Percentiles rank a stretch among this genome's conserved stretches.
Evolutionary conservation across 1,284 basidiomycete genomes (phyloP).

Genomic region (Omphalotus olearius): DNA sequence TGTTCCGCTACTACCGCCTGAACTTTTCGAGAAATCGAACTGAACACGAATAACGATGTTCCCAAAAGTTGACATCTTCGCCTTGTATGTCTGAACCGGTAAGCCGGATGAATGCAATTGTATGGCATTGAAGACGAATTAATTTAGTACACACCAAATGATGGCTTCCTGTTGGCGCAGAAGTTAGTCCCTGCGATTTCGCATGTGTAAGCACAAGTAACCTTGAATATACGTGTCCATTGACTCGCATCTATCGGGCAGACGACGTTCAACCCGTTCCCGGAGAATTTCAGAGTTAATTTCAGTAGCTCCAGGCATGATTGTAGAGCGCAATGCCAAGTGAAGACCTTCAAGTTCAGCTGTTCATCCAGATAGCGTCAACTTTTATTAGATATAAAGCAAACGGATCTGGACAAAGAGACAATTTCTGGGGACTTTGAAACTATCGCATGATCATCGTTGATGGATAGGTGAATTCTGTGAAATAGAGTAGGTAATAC

Average conservation of each 20-base stretch:
- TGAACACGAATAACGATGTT: conserved; percentile 6
- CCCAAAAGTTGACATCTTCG: conserved; percentile 4
- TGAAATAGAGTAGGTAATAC: too few relatives aligned
- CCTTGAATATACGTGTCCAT: conserved; percentile 5
- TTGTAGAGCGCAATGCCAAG: too few relatives aligned
- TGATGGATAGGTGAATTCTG: too few relatives aligned
- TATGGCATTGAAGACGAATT: background rate
- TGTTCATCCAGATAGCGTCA: too few relatives aligned
- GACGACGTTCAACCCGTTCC: conserved; percentile 1
- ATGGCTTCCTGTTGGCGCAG: conserved; percentile 1
- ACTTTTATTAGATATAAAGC: too few relatives aligned
- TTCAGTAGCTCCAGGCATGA: too few relatives aligned
- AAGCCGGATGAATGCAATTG: background rate
- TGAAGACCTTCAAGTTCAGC: too few relatives aligned
- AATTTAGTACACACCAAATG: conserved; percentile 1
- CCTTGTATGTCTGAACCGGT: conserved; percentile 5
- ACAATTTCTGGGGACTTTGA: too few relatives aligned
- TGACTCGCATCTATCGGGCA: conserved; percentile 4
- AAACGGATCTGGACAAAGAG: too few relatives aligned
- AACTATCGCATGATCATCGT: too few relatives aligned
- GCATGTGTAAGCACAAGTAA: background rate
- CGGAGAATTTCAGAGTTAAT: background rate
- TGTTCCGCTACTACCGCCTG: background rate
- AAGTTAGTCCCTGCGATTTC: too few relatives aligned
- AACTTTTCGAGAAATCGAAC: background rate